Evolutionary conservation across 371 early-diverging fungal species (phyloP), one percentile per base, ranked within the genome.

Genomic region (Lichtheimia hyalospora): DNA sequence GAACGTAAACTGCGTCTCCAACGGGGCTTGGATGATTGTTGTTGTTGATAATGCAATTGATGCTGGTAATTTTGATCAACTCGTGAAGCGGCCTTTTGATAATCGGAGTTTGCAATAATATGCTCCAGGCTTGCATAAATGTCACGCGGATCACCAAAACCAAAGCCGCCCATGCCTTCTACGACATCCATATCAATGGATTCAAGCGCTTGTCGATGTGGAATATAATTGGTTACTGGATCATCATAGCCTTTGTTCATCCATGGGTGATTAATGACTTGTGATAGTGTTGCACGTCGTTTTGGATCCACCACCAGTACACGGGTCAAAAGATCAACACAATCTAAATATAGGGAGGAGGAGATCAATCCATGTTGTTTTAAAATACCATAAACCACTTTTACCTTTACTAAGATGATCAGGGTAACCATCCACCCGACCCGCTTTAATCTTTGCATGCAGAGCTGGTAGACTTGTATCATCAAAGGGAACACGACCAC

Each of bases 401-500:
- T 13, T 75, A 72, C 77, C 78, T 72, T 72, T 75, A 21, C 72
- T 66, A 12, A 75, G 57, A 61, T 74, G 73, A 50, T 75, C 76
- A 24, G 79, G 79, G 52, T 71, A 79, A 34, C 71, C 68, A 43
- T 78, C 70, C 18, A 74, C 68, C 20, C 77, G 58, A 16, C 83
- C 86, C 1, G 67, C 54, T 62, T 85, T 85, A 52, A 93, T 90
- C 62, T 86, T 87, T 16, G 79, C 70, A 61, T 91, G 88, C 15
- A 92, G 75, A 2, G 69, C 74, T 13, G 75, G 78, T 41, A 91
- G 64, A 64, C 80, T 82, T 41, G 84, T 79, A 61, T 91, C 90
- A 70, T 90, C 93, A 72, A 95, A 97, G 3, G 97, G 97, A 14
- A 95, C 88, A 28, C 74, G 76, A 0, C 96, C 96, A 57, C 87